phyloP scores from a whole-genome alignment of 495 filamentous ascomycete genomes.

The Talaromyces liani region DNA sequence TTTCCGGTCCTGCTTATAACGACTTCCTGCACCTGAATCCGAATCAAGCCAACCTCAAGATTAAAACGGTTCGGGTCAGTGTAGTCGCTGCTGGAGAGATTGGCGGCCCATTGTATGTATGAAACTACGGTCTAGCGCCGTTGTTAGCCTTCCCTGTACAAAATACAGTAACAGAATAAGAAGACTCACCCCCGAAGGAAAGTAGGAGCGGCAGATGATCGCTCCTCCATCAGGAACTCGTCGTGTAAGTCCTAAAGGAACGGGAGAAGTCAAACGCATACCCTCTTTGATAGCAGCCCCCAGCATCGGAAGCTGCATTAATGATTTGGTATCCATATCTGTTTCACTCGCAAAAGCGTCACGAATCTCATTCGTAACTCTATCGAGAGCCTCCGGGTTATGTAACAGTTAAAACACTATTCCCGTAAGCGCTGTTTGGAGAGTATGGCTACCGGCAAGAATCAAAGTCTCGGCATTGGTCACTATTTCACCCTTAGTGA shows the following conservation, averaged over 20 bases:
- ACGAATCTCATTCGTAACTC: constrained; percentile 35
- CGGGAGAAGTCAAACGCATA: not conserved
- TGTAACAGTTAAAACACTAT: constrained; percentile 55
- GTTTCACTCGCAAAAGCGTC: constrained; percentile 40
- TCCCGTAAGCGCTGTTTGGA: not conserved
- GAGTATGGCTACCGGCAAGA: constrained; percentile 1
- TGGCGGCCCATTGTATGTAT: not conserved
- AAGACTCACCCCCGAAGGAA: not conserved
- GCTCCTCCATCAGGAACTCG: not conserved
- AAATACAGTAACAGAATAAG: not conserved
- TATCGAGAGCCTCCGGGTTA: constrained; percentile 38
- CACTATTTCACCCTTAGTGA: constrained; percentile 1
- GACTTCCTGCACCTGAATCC: not conserved
- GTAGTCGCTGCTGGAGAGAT: not conserved
- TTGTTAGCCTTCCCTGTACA: not conserved
- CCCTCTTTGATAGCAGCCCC: constrained; percentile 1
- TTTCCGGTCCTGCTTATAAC: not conserved
- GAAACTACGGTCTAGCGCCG: not conserved
- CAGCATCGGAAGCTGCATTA: constrained; percentile 3
- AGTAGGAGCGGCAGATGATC: not conserved
- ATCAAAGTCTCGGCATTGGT: constrained; percentile 1
- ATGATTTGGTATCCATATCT: constrained; percentile 28
- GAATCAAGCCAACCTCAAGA: not conserved
- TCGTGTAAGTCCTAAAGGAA: not conserved
- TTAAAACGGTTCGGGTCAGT: not conserved